phyloP scores from a whole-genome alignment of 2,329 filamentous ascomycete species.

The Hypoxylon sp. region DNA sequence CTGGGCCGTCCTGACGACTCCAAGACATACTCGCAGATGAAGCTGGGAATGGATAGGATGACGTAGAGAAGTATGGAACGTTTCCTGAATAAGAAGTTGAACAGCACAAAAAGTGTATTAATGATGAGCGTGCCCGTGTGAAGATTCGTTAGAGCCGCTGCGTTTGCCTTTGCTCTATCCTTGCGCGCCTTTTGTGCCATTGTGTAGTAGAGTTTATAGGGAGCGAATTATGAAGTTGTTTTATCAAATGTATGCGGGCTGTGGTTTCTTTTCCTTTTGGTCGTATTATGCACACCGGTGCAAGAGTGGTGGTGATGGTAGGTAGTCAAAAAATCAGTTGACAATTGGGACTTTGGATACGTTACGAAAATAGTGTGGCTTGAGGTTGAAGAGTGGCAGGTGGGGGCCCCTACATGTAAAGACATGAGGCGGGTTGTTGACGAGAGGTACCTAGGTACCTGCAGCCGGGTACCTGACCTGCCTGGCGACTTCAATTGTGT shows the following conservation, averaged over 20 bases:
- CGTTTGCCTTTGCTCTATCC: constrained; percentile 82
- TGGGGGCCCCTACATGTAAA: constrained; percentile 24
- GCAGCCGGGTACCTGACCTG: neutral
- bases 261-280: neutral
- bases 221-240: neutral
- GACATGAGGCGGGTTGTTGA: constrained; percentile 16
- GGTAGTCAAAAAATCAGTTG: neutral
- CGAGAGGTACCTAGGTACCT: neutral
- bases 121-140: constrained; percentile 81
- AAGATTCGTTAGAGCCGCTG: constrained; percentile 81
- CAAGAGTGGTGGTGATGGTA: constrained; percentile 18
- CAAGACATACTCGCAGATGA: constrained; percentile 87
- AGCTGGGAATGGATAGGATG: constrained; percentile 79
- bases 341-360: neutral
- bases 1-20: constrained; percentile 87
- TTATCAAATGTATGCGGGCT: neutral
- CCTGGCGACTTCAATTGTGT: constrained; percentile 20
- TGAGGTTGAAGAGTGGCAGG: constrained; percentile 30
- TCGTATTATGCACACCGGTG: neutral
- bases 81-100: constrained; percentile 75
- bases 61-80: constrained; percentile 78
- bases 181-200: constrained; percentile 77
- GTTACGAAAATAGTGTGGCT: constrained; percentile 28
- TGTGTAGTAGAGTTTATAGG: constrained; percentile 14
- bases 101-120: constrained; percentile 81